These are phyloP conservation scores for Suhomyces kilbournensis DNA, from an alignment of 805 yeast species.

Conservation along the genomic window DNA sequence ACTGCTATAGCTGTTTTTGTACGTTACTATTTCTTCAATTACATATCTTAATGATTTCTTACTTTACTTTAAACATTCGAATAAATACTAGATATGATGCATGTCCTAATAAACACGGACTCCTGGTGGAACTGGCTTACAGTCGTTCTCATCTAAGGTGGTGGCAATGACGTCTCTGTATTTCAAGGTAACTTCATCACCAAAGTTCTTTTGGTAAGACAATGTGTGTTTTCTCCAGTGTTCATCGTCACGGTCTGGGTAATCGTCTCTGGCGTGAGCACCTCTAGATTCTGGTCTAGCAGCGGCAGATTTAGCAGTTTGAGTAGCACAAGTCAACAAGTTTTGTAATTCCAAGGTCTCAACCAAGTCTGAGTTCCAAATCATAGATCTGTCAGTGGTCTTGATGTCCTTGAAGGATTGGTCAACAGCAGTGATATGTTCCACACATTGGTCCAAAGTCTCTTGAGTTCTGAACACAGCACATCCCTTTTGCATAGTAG, in stretches of 20 bases:
- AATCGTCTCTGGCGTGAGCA: constrained; percentile 99
- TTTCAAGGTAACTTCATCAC: constrained; percentile 67
- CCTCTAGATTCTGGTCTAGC: constrained; percentile 98
- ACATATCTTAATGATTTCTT: background rate
- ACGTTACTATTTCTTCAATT: background rate
- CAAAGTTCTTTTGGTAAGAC: constrained; percentile 79
- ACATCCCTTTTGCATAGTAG: constrained; percentile 93
- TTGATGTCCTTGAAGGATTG: constrained; percentile 69
- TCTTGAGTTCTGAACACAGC: constrained; percentile 95
- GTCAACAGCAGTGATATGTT: constrained; percentile 72
- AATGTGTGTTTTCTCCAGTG: constrained; percentile 98
- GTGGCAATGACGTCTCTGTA: constrained; percentile 83
- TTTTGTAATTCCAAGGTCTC: constrained; percentile 96
- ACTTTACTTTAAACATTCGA: background rate
- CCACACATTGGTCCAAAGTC: constrained; percentile 88
- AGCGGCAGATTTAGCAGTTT: constrained; percentile 91
- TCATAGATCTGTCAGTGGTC: constrained; percentile 95
- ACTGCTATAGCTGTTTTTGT: too few species aligned
- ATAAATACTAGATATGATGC: background rate
- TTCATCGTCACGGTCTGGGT: constrained; percentile 90
- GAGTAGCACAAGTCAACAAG: constrained; percentile 94
- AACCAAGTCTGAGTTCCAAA: constrained; percentile 96
- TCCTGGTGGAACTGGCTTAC: constrained; percentile 96
- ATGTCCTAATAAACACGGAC: constrained; percentile 79
- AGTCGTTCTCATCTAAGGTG: constrained; percentile 88